Percentiles rank a stretch among this genome's conserved stretches.
phyloP scores from a whole-genome alignment of 1,284 basidiomycete genomes.

The Polyporus tsugae region DNA sequence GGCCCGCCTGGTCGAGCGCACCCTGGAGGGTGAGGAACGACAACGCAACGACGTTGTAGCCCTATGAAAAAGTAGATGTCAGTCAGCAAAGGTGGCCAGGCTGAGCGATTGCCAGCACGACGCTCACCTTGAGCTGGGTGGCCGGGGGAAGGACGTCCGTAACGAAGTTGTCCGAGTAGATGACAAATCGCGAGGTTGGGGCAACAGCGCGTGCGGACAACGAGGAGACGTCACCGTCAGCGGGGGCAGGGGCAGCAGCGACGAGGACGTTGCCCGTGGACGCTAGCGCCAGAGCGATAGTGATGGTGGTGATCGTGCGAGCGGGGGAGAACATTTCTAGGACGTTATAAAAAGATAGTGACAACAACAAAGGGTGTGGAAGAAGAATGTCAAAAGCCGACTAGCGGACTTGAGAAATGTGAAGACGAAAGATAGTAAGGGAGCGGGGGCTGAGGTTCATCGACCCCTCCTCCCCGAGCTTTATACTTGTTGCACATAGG shows the following conservation, averaged over 20 bases:
- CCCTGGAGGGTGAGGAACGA: constrained; percentile 29
- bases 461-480: neutral
- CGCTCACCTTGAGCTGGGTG: constrained; percentile 18
- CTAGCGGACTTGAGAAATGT: constrained; percentile 28
- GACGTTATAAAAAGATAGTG: constrained; percentile 19
- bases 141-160: constrained; percentile 25
- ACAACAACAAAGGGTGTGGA: constrained; percentile 10
- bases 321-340: constrained; percentile 31
- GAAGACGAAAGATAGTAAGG: constrained; percentile 23
- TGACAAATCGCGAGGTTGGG: constrained; percentile 28
- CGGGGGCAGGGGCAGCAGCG: constrained; percentile 18
- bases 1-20: constrained; percentile 24
- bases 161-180: constrained; percentile 29
- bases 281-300: constrained; percentile 28
- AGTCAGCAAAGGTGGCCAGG: neutral
- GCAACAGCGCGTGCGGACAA: constrained; percentile 16
- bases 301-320: constrained; percentile 29
- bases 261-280: constrained; percentile 25
- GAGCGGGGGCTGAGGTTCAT: neutral
- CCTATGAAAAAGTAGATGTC: neutral
- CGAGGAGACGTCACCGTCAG: constrained; percentile 13
- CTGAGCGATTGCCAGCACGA: neutral
- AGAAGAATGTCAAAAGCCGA: constrained; percentile 22
- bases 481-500: constrained; percentile 6
- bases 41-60: constrained; percentile 29